A percentile compares a stretch with the other conserved stretches of the same genome.
These are phyloP conservation scores for Irpex sp. DNA, from an alignment of 1,284 basidiomycete genomes.

Conservation along the genomic window DNA sequence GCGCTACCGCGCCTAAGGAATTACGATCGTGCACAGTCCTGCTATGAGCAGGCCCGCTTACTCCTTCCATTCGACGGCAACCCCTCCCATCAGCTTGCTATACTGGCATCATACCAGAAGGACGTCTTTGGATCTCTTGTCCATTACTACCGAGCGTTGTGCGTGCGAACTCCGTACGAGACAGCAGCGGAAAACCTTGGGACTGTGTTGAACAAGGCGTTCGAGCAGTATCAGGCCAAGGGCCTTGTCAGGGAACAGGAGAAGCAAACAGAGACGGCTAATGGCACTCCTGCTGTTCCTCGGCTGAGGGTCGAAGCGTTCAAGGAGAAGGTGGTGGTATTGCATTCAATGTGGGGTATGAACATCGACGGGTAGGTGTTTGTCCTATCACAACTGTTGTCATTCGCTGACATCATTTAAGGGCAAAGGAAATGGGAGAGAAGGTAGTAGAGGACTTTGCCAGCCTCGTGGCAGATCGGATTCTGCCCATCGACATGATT, in stretches of 20 bases:
- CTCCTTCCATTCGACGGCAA: slow-evolving; percentile 84
- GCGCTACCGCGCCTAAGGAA: slow-evolving; percentile 47
- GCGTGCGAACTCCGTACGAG: slow-evolving; percentile 83
- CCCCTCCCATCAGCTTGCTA: slow-evolving; percentile 93
- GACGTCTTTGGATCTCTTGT: slow-evolving; percentile 82
- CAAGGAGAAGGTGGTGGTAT: slow-evolving; percentile 67
- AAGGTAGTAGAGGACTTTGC: slow-evolving; percentile 52
- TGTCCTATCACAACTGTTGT: slow-evolving; percentile 11
- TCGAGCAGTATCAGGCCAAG: slow-evolving; percentile 52
- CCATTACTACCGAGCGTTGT: slow-evolving; percentile 91
- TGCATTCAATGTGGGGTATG: slow-evolving; percentile 71
- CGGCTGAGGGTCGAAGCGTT: slow-evolving; percentile 53
- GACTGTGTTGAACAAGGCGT: slow-evolving; percentile 62
- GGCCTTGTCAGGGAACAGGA: slow-evolving; percentile 37
- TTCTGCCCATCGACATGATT: slow-evolving; percentile 76
- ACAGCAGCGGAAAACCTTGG: slow-evolving; percentile 86
- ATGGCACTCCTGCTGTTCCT: slow-evolving; percentile 33
- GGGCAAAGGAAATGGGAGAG: slow-evolving; percentile 19
- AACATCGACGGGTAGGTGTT: slow-evolving; percentile 54
- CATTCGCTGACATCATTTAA: slow-evolving; percentile 24
- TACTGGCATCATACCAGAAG: slow-evolving; percentile 80
- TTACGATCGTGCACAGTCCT: slow-evolving; percentile 73
- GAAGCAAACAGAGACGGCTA: slow-evolving; percentile 26
- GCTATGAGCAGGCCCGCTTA: slow-evolving; percentile 81
- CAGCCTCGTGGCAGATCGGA: slow-evolving; percentile 59